Base-by-base conservation (phyloP, 257 asterid genomes). In the Penstemon davidsonii region DNA sequence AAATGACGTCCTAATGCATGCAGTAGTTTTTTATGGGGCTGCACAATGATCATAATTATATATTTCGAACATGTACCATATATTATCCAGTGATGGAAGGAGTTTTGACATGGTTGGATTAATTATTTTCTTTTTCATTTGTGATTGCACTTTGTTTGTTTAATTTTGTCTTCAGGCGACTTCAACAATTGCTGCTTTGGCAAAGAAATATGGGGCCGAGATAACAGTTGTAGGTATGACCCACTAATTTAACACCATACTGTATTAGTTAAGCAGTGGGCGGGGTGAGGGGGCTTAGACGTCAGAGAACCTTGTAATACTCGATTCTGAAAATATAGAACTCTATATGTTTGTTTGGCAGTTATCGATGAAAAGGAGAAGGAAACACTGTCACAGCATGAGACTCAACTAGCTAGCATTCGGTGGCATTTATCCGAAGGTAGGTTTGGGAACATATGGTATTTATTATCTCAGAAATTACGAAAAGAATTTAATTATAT, bases 371-470 rank as follows among this genome's bases (percentile, higher is more conserved):
- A 90, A 59, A 84, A 84, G 79, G 95, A 78, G 73, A 93, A 83
- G 85, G 96, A 87, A 51, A 77, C 87, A 11, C 54, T 80, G 64
- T 75, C 96, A 7, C 90, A 87, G 84, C 97, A 94, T n/a, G 96
- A 94, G 41, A 83, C 90, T 33, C 99, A 88, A 68, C 83, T 91
- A 11, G 85, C 96, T 62, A 94, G 90, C 73, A 88, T 94, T 68
- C 91, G 96, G 4, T 94, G 96, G 96, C 99, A 91, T 80, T 83
- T 94, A 77, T 82, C 99, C 9, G 96, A 88, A 88, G 99, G 97
- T 87, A 50, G 42, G 80, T 78, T 62, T 13, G 33, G 55, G 42
- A 50, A 5, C 5, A 51, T 41, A 4, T 19, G 13, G 36, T 59
- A 38, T 9, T 11, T 36, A 36, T 18, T 36, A 38, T 40, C 40